Percentiles rank a stretch among this genome's conserved stretches.
Conservation (phyloP, 2,329 filamentous ascomycete species). For the Stagonosporopsis chrysanthemi region DNA sequence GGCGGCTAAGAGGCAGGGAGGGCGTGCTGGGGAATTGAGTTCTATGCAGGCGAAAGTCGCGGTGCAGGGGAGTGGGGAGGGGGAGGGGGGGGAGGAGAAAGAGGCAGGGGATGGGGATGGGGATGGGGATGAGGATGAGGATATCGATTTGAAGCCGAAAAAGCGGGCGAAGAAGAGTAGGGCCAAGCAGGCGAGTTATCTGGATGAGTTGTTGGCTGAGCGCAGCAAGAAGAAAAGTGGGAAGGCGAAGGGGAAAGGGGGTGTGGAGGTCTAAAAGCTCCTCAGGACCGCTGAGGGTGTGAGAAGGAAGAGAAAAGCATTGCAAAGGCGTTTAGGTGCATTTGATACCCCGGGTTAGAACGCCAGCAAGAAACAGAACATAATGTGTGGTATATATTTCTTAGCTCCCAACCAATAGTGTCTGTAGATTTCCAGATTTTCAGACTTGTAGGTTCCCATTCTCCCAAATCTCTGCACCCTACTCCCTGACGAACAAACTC, state of each 20-base stretch:
- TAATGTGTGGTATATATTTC: slow-evolving; percentile 24
- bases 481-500: slow-evolving; percentile 58
- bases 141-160: slow-evolving; percentile 19
- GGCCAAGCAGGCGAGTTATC: slow-evolving; percentile 57
- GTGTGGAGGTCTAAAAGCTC: neutral
- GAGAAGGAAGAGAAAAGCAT: neutral
- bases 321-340: slow-evolving; percentile 3
- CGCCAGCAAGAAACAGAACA: neutral
- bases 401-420: slow-evolving; percentile 41
- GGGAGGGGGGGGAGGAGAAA: slow-evolving; percentile 7
- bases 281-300: too few species aligned
- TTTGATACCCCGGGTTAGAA: slow-evolving; percentile 10
- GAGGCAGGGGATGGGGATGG: neutral
- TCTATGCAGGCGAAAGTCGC: neutral
- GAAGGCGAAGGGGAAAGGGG: slow-evolving; percentile 41
- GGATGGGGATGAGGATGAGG: slow-evolving; percentile 11
- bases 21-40: slow-evolving; percentile 21
- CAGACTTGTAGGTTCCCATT: too few species aligned
- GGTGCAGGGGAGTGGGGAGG: slow-evolving; percentile 20
- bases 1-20: slow-evolving; percentile 39
- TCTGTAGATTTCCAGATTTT: too few species aligned
- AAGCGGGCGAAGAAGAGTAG: slow-evolving; percentile 28
- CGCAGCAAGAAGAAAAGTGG: slow-evolving; percentile 58
- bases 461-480: slow-evolving; percentile 20
- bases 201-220: slow-evolving; percentile 62